A percentile compares a stretch with the other conserved stretches of the same genome.
Evolutionary conservation across 306 rosid species (phyloP).

Genomic region (Vigna hirtella): DNA sequence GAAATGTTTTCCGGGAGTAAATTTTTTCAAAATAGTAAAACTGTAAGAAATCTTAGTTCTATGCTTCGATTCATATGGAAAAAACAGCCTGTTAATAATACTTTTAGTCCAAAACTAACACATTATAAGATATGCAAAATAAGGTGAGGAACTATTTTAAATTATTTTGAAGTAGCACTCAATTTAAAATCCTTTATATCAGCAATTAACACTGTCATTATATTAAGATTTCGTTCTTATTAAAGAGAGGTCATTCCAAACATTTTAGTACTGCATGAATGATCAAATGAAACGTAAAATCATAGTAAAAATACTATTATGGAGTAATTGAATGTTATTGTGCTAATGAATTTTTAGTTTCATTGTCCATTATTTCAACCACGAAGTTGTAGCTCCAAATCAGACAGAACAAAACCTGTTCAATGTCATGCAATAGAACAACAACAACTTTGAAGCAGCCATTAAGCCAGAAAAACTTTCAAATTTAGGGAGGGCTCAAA

Average conservation of each 20-base stretch:
- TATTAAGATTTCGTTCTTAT: not conserved
- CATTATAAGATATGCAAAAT: no score
- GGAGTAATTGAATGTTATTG: not conserved
- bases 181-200: no score
- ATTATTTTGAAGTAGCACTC: no score
- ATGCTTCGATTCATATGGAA: no score
- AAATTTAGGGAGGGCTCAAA: conserved; percentile 11
- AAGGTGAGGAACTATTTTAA: no score
- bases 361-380: not conserved
- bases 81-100: no score
- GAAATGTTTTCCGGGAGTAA: no score
- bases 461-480: not conserved
- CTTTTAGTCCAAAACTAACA: no score
- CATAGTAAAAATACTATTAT: not conserved
- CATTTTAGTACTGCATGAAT: not conserved
- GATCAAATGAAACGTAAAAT: not conserved
- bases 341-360: not conserved
- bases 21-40: no score
- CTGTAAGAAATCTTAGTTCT: no score
- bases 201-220: no score
- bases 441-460: conserved; percentile 1
- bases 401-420: not conserved
- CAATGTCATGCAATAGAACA: conserved; percentile 12
- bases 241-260: not conserved
- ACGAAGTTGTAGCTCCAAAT: not conserved